Percentiles rank a stretch among this genome's conserved stretches.
phyloP scores from a whole-genome alignment of 768 basidiomycete species.

The Coprinopsis sp. region DNA sequence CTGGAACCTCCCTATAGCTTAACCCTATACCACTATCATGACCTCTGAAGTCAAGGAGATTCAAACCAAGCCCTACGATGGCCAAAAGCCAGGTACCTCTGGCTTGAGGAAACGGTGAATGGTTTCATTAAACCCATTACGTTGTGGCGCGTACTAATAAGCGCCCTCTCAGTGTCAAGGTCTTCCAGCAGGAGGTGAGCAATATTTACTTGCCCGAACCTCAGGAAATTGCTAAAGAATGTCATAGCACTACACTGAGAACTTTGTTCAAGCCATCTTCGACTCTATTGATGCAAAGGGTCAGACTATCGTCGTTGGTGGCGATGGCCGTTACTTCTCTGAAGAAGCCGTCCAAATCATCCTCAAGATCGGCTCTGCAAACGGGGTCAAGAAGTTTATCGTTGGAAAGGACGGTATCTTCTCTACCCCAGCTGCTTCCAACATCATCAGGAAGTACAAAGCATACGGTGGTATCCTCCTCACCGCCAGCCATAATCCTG shows the following conservation, averaged over 20 bases:
- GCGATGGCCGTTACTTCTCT: slow-evolving; percentile 93
- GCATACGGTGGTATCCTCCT: slow-evolving; percentile 95
- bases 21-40: slow-evolving; percentile 29
- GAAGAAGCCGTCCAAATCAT: slow-evolving; percentile 87
- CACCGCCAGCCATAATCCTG: slow-evolving; percentile 97
- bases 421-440: slow-evolving; percentile 95
- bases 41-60: slow-evolving; percentile 58
- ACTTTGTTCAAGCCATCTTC: slow-evolving; percentile 93
- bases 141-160: slow-evolving; percentile 17
- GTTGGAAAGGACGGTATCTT: slow-evolving; percentile 88
- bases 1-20: slow-evolving; percentile 6
- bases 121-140: slow-evolving; percentile 4
- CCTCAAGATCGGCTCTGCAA: slow-evolving; percentile 90
- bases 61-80: slow-evolving; percentile 81
- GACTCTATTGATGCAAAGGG: slow-evolving; percentile 81
- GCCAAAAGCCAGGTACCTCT: slow-evolving; percentile 97
- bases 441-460: slow-evolving; percentile 93
- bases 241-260: slow-evolving; percentile 92
- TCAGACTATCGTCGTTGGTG: slow-evolving; percentile 89
- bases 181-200: slow-evolving; percentile 92
- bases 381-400: slow-evolving; percentile 88
- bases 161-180: slow-evolving; percentile 69
- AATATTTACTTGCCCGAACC: too few relatives aligned
- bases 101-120: slow-evolving; percentile 90
- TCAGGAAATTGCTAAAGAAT: not conserved